phyloP scores from a whole-genome alignment of 2,329 filamentous ascomycete species.

The Fusarium oligoseptatum region DNA sequence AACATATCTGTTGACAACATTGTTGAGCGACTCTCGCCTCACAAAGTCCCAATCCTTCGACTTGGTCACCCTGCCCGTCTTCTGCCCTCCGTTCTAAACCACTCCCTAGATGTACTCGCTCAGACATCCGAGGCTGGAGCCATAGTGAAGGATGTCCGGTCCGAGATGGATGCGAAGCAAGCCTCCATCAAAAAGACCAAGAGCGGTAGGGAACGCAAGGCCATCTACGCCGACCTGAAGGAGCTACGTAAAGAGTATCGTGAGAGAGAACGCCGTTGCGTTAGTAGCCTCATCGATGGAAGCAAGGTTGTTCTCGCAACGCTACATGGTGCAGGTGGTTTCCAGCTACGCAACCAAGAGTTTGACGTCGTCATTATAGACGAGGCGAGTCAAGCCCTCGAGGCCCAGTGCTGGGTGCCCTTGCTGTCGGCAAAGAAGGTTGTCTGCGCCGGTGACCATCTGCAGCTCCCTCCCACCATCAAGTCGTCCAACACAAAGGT shows the following conservation, averaged over 20 bases:
- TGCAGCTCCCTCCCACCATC: slow-evolving; percentile 94
- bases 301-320: slow-evolving; percentile 94
- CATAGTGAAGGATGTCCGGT: slow-evolving; percentile 90
- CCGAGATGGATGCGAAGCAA: slow-evolving; percentile 94
- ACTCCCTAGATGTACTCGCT: slow-evolving; percentile 92
- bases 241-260: slow-evolving; percentile 90
- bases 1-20: slow-evolving; percentile 99
- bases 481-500: slow-evolving; percentile 77
- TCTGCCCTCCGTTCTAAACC: slow-evolving; percentile 86
- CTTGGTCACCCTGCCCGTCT: slow-evolving; percentile 94
- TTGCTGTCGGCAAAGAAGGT: slow-evolving; percentile 84
- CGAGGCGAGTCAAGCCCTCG: slow-evolving; percentile 94
- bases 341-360: slow-evolving; percentile 80
- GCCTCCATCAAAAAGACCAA: slow-evolving; percentile 89
- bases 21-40: slow-evolving; percentile 87
- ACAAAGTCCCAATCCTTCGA: slow-evolving; percentile 88
- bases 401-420: slow-evolving; percentile 97
- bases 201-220: slow-evolving; percentile 81
- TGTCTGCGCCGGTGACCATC: slow-evolving; percentile 91
- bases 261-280: slow-evolving; percentile 84
- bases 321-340: slow-evolving; percentile 90
- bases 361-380: slow-evolving; percentile 98
- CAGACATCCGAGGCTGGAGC: slow-evolving; percentile 89
- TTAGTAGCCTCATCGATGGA: slow-evolving; percentile 78
- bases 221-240: slow-evolving; percentile 87